Conservation (phyloP, 352 stramenopile species). For the Phytopythium kandeliae region DNA sequence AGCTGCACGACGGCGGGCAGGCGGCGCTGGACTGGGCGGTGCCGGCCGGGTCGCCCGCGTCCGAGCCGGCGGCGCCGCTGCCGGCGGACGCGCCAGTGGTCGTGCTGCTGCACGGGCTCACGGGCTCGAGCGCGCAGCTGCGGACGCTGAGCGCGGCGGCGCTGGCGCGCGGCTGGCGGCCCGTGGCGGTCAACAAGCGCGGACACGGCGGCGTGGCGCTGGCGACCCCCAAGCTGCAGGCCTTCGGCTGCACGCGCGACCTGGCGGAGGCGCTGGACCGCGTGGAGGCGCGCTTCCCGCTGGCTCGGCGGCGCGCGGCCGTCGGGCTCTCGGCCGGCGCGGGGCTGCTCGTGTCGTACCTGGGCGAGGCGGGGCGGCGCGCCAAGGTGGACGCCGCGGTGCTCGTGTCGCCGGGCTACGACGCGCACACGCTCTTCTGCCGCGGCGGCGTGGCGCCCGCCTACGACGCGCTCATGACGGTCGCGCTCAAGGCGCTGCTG, state of each 20-base stretch:
- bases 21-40: conserved; percentile 31
- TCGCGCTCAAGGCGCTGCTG: conserved; percentile 31
- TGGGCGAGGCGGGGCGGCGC: conserved; percentile 28
- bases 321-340: conserved; percentile 35
- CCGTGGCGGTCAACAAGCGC: conserved; percentile 53
- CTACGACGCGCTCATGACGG: conserved; percentile 42
- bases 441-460: conserved; percentile 19
- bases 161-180: conserved; percentile 27
- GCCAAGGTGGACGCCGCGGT: conserved; percentile 22
- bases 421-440: conserved; percentile 31
- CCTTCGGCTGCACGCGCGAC: conserved; percentile 33
- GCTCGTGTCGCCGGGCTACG: conserved; percentile 36
- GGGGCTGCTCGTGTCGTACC: conserved; percentile 28
- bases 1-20: conserved; percentile 29
- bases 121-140: conserved; percentile 30
- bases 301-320: conserved; percentile 15
- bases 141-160: conserved; percentile 28
- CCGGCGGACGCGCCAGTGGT: conserved; percentile 18
- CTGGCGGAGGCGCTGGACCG: conserved; percentile 23
- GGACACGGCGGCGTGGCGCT: conserved; percentile 33
- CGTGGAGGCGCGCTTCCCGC: conserved; percentile 20
- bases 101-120: conserved; percentile 35
- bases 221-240: conserved; percentile 28
- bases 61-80: conserved; percentile 1
- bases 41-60: not conserved